phyloP scores from a whole-genome alignment of 1,139 yeast species.

The Torulaspora globosa region DNA sequence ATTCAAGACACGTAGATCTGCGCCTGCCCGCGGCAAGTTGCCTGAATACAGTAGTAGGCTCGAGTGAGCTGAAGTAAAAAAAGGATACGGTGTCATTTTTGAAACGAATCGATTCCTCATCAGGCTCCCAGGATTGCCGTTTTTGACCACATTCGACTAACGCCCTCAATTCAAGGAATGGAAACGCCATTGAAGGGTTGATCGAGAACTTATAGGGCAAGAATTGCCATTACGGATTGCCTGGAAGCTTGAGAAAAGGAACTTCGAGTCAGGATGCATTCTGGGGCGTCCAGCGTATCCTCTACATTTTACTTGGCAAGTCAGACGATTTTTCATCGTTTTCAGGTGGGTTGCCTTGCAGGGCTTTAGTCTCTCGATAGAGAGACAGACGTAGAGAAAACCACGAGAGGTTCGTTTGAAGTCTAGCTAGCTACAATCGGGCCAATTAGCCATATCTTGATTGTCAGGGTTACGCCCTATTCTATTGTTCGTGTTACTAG shows the following conservation, averaged over 20 bases:
- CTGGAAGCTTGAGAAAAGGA: too few species aligned
- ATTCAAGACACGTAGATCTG: not conserved
- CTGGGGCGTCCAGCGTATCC: too few species aligned
- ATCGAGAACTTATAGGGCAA: not conserved
- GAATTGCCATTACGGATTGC: not conserved
- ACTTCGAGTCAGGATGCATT: too few species aligned
- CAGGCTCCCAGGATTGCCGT: not conserved
- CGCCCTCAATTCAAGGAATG: not conserved
- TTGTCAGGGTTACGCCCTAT: constrained; percentile 1
- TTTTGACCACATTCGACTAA: not conserved
- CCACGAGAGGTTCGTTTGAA: too few species aligned
- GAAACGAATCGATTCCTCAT: not conserved
- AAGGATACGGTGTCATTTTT: not conserved
- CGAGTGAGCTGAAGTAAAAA: not conserved
- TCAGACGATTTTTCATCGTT: too few species aligned
- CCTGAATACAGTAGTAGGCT: not conserved
- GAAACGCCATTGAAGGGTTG: not conserved
- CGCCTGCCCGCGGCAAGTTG: not conserved
- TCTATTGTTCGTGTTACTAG: constrained; percentile 1
- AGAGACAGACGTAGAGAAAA: too few species aligned
- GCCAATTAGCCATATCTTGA: too few species aligned
- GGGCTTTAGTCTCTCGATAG: too few species aligned
- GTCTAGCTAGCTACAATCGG: too few species aligned
- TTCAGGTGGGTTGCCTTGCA: too few species aligned
- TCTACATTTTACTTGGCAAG: too few species aligned